phyloP scores from a whole-genome alignment of 805 yeast genomes.

The Pichia gijzeniarum region DNA sequence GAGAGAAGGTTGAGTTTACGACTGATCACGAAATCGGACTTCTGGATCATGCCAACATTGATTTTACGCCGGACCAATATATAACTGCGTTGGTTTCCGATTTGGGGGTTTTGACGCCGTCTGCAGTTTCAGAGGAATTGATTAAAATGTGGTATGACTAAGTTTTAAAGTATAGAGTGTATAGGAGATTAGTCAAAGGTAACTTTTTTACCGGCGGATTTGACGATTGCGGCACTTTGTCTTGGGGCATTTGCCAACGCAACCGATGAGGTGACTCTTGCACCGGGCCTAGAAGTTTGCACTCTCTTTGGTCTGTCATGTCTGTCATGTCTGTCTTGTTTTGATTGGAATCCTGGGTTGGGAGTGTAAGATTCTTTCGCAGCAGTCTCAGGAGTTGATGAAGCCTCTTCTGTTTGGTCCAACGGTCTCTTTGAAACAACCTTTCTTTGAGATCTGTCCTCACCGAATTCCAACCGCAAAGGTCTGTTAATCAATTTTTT shows the following conservation, averaged over 20 bases:
- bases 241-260: constrained; percentile 87
- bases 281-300: constrained; percentile 26
- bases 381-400: too few species aligned
- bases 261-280: constrained; percentile 66
- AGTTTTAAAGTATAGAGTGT: constrained; percentile 4
- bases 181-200: constrained; percentile 43
- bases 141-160: constrained; percentile 97
- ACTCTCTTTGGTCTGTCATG: constrained; percentile 11
- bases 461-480: constrained; percentile 86
- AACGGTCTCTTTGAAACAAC: constrained; percentile 17
- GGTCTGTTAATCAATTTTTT: constrained; percentile 65
- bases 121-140: constrained; percentile 97
- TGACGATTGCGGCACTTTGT: constrained; percentile 82
- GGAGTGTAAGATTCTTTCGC: too few species aligned
- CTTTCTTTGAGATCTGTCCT: constrained; percentile 64
- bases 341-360: constrained; percentile 21
- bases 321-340: constrained; percentile 22
- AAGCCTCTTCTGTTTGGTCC: background rate
- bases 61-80: constrained; percentile 93
- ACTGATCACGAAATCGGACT: constrained; percentile 27
- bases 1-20: constrained; percentile 36
- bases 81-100: constrained; percentile 95
- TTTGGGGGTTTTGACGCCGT: constrained; percentile 92
- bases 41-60: constrained; percentile 54
- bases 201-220: constrained; percentile 82